Evolutionary conservation across 306 rosid genomes (phyloP), one percentile per base, ranked within the genome.

Genomic region (Lathyrus oleraceus): DNA sequence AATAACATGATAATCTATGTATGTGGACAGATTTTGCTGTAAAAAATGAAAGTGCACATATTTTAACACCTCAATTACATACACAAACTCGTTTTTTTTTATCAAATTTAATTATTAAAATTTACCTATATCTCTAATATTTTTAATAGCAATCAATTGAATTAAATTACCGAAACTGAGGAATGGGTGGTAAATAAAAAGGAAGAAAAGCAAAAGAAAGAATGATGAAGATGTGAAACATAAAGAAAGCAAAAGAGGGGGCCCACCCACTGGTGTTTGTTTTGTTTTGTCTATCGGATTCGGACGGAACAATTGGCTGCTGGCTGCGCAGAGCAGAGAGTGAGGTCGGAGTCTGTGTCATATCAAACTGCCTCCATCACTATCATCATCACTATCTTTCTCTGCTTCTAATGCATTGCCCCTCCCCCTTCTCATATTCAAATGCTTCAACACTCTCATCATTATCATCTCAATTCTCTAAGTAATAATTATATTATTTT

Each of bases 221-320:
- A 63, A 73, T 77, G 80, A 81, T 74, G 79, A 35, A 73, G 51
- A 19, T 15, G 68, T 44, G 76, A 76, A 69, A 5, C 3, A 0
- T 10, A 30, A 43, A 15, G 10, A 16, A 3, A 17, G 38, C 0
- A 63, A 39, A 23, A 20, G 10, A 3, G 10, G 76, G 77, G 76
- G 52, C 81, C 80, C 82, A 61, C 49, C 15, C 52, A 32, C 15
- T 16, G 4, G 8, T 5, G 8, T 16, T 48, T n/a, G 54, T 48
- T 51, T 51, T 4, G 27, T 15, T 21, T 30, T n/a, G 58, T 36
- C 62, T 44, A 44, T 54, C 61, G 30, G 23, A 62, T 36, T 52
- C 64, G 36, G 21, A 58, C 36, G 59, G 63, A 77, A 77, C 77
- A 81, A 19, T 74, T 70, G n/a, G n/a, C n/a, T n/a, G n/a, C n/a